Percentiles rank a stretch among this genome's conserved stretches.
Evolutionary conservation across 2,329 filamentous ascomycete species (phyloP).

Genomic region (Rhexocercosporidium sp.): DNA sequence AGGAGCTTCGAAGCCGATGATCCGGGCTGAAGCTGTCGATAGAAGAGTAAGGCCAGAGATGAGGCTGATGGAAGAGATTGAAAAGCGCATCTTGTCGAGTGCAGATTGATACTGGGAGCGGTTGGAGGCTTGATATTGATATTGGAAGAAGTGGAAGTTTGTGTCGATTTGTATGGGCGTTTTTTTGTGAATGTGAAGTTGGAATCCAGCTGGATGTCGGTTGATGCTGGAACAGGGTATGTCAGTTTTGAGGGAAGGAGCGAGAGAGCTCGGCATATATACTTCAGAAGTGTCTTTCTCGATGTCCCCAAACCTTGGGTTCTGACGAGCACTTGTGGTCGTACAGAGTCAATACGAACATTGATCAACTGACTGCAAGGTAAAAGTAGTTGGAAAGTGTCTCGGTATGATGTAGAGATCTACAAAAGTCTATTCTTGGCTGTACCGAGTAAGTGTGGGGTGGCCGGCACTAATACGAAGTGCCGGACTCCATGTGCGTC

Average conservation of each 20-base stretch:
- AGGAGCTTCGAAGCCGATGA: conserved; percentile 33
- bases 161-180: not conserved
- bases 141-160: not conserved
- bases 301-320: too few species aligned
- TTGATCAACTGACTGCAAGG: not conserved
- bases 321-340: too few species aligned
- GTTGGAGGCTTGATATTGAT: too few species aligned
- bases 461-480: not conserved
- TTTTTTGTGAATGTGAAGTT: not conserved
- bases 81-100: conserved; percentile 17
- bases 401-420: conserved; percentile 1
- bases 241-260: not conserved
- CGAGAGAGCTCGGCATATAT: not conserved
- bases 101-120: not conserved
- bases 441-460: not conserved
- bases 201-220: too few species aligned
- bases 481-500: not conserved
- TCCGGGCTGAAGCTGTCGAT: conserved; percentile 28
- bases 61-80: conserved; percentile 2
- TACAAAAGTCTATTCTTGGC: not conserved
- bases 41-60: conserved; percentile 15
- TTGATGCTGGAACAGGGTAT: not conserved
- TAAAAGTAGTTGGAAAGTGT: not conserved
- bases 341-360: not conserved
- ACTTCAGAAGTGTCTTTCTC: too few species aligned